These are phyloP conservation scores for Fusarium verrucosum DNA, from an alignment of 2,329 filamentous ascomycete species.

Conservation along the genomic window DNA sequence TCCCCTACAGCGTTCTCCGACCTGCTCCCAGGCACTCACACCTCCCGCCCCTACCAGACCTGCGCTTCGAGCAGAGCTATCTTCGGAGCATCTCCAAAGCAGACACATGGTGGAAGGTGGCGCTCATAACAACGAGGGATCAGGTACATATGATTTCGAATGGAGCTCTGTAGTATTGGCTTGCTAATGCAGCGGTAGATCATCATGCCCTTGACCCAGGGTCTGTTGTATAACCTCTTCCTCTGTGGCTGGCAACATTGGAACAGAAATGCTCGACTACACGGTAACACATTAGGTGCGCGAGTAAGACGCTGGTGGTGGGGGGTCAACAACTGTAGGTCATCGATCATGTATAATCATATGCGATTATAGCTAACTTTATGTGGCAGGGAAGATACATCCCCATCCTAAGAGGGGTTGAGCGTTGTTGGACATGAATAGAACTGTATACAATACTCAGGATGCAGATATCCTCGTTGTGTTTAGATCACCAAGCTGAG, in stretches of 20 bases:
- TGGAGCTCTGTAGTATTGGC: too few relatives aligned
- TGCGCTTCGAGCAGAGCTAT: conserved; percentile 98
- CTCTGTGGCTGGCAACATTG: conserved; percentile 89
- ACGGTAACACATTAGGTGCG: conserved; percentile 79
- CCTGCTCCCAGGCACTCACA: conserved; percentile 58
- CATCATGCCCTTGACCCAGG: conserved; percentile 86
- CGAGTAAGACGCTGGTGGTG: conserved; percentile 93
- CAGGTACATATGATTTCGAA: conserved; percentile 66
- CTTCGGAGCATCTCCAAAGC: conserved; percentile 85
- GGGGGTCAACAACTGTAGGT: conserved; percentile 79
- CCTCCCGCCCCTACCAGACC: conserved; percentile 78
- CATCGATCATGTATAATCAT: neutral
- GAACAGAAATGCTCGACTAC: conserved; percentile 81
- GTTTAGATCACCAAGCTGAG: neutral
- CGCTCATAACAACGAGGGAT: conserved; percentile 86
- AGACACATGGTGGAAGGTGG: conserved; percentile 80
- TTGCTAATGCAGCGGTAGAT: conserved; percentile 60
- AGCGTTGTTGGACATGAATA: neutral
- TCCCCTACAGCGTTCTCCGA: conserved; percentile 72
- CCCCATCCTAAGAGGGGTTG: conserved; percentile 34
- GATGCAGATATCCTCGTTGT: neutral
- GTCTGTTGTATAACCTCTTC: conserved; percentile 85
- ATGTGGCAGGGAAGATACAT: conserved; percentile 68
- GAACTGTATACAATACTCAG: neutral
- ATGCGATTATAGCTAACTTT: neutral